Evolutionary conservation across 768 basidiomycete species (phyloP).

Genomic region (Kwoniella pini): DNA sequence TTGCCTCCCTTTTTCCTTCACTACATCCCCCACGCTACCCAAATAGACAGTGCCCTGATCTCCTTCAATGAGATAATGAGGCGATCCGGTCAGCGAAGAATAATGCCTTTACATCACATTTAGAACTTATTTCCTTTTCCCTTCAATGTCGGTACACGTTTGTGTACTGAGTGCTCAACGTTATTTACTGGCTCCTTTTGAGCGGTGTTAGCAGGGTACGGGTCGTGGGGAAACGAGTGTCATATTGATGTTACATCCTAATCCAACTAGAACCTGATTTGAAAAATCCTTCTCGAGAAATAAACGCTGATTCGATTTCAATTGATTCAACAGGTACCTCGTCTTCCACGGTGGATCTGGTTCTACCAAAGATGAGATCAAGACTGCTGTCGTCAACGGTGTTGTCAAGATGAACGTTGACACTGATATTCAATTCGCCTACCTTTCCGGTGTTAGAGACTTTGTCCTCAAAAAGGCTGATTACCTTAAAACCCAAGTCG

Average conservation of each 20-base stretch:
- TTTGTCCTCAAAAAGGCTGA: constrained; percentile 81
- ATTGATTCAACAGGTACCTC: constrained; percentile 67
- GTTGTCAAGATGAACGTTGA: constrained; percentile 99
- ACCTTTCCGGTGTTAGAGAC: constrained; percentile 84
- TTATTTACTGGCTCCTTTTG: constrained; percentile 29
- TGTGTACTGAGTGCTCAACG: constrained; percentile 10
- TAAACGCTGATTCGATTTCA: background rate
- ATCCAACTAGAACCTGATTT: background rate
- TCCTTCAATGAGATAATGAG: constrained; percentile 41
- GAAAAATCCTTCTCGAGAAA: background rate
- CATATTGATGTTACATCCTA: constrained; percentile 45
- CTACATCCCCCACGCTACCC: constrained; percentile 40
- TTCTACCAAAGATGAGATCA: constrained; percentile 93
- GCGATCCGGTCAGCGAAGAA: constrained; percentile 53
- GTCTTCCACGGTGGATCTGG: constrained; percentile 99
- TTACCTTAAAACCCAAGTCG: constrained; percentile 86
- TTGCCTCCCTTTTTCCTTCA: constrained; percentile 8
- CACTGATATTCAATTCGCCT: constrained; percentile 70
- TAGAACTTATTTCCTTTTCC: constrained; percentile 50
- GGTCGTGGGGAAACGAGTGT: constrained; percentile 51
- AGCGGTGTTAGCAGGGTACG: constrained; percentile 21
- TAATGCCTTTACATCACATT: constrained; percentile 30
- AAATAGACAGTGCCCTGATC: constrained; percentile 51
- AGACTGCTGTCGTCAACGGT: constrained; percentile 82
- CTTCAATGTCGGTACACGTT: constrained; percentile 20